phyloP scores from a whole-genome alignment of 371 early-diverging fungal genomes.

The Zancudomyces culisetae region DNA sequence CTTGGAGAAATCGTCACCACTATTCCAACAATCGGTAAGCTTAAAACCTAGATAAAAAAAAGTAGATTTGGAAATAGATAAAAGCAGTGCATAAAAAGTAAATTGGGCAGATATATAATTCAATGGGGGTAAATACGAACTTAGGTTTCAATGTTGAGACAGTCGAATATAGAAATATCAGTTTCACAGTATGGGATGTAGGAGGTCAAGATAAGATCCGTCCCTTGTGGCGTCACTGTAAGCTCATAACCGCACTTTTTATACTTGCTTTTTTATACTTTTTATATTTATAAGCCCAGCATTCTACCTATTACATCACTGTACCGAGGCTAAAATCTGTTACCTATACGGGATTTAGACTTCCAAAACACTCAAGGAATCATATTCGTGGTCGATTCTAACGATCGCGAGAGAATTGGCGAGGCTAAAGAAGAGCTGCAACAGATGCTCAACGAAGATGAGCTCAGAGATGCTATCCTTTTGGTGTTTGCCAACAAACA shows the following conservation, averaged over 20 bases:
- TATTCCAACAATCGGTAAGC: constrained; percentile 84
- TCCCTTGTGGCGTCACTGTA: constrained; percentile 66
- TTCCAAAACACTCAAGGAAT: constrained; percentile 79
- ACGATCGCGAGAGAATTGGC: constrained; percentile 73
- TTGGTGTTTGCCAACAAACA: constrained; percentile 83
- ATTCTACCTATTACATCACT: too few species aligned
- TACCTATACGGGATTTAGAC: constrained; percentile 27
- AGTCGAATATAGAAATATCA: constrained; percentile 90
- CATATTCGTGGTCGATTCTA: constrained; percentile 88
- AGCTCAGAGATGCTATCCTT: constrained; percentile 57
- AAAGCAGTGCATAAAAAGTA: too few species aligned
- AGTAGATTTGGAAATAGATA: too few species aligned
- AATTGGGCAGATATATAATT: too few species aligned
- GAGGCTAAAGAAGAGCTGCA: constrained; percentile 75
- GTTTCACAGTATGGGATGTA: constrained; percentile 93
- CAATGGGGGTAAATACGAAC: too few species aligned
- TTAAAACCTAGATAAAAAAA: too few species aligned
- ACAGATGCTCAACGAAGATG: constrained; percentile 75
- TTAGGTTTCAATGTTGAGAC: constrained; percentile 94
- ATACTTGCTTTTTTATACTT: neutral
- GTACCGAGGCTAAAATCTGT: neutral
- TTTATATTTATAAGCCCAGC: neutral
- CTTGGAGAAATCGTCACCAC: constrained; percentile 95
- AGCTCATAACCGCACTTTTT: constrained; percentile 27
- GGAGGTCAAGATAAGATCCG: constrained; percentile 94